Base-by-base conservation (phyloP, 495 filamentous ascomycete species). In the Niebla homalea region DNA sequence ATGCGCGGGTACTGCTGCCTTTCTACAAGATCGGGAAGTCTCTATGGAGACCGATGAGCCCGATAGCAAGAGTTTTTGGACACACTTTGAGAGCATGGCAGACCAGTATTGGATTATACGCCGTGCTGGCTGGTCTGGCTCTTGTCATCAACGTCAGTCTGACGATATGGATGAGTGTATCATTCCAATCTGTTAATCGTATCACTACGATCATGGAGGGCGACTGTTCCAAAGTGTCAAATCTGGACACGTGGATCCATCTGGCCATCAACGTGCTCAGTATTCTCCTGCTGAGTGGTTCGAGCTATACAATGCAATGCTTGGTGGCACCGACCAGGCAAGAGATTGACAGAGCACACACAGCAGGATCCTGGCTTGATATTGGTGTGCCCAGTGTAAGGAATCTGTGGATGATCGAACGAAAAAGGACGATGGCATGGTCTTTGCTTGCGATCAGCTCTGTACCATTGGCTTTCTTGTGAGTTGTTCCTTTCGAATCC, bases 251-350 rank as follows among this genome's bases (percentile, higher is more conserved):
- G 3, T 61, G 59, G 49, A n/a, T 64, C 16, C 65, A 69, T 50
- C 39, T 67, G 29, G 52, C 23, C 2, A 64, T 70, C 47, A 67
- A 67, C 49, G 29, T 63, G 14, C 50, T 69, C 0, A 60, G 61
- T 36, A 72, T 65, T 5, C 48, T 55, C 1, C 54, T 71, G 36
- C 61, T 72, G 4, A 56, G 62, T 0, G 66, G 65, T 0, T 67
- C 62, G 35, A 74, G 70, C 50, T 70, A 70, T 38, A 62, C 61
- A 22, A 71, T 70, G 69, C 68, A 71, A 51, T 57, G 62, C 42
- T 49, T 70, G 8, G 61, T 59, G 19, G 56, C 66, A 6, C 69
- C 69, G 3, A 68, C 66, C 3, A 57, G 68, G 8, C 41, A 58
- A 29, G 67, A 70, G 37, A 40, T 72, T 19, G 61, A 71, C 35